Base-by-base conservation (phyloP, 495 filamentous ascomycete species). In the Chaetomium fimeti region DNA sequence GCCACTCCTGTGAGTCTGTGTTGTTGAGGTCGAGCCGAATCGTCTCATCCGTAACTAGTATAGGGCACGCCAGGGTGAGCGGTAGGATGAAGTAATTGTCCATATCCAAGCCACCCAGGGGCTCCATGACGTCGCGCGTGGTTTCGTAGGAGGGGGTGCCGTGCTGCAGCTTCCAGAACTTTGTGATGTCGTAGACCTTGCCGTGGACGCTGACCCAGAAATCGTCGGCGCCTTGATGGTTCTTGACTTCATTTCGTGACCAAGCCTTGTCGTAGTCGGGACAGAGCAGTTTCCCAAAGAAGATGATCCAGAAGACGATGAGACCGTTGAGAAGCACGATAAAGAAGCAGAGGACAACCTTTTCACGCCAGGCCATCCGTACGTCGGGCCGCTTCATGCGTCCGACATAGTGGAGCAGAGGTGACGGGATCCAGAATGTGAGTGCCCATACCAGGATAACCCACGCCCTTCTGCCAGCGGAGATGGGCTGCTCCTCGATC, bases 301-400 rank as follows among this genome's bases (percentile, higher is more conserved):
- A 84, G 69, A 96, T 87, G 70, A 98, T 97, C 82, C 91, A 96
- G 78, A 98, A 98, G 54, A 97, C 83, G 65, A 98, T 85, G 47
- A 85, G 72, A 16, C 76, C 93, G 74, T 98, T 98, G 67, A 97
- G 77, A 36, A 98, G 67, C 25, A 91, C 72, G 65, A 98, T 98
- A 62, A 97, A 63, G 38, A 89, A 76, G 28, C 91, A 84, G 12
- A 98, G 81, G 6, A 96, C 87, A 45, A 98, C 43, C 76, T 98
- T 98, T 69, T 98, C 94, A 72, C 93, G 81, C 94, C 94, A 98
- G 6, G 94, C 94, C 85, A 98, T 89, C 1, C 94, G 89, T 48
- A 98, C 90, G 77, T 98, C 94, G 2, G 94, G 94, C 48, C 94
- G 87, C 77, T 96, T 96, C 94, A 98, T 98, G 22, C 94, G 89